Evolutionary conservation across 2,329 filamentous ascomycete genomes (phyloP), one percentile per base, ranked within the genome.

Genomic region (Zalaria obscura): DNA sequence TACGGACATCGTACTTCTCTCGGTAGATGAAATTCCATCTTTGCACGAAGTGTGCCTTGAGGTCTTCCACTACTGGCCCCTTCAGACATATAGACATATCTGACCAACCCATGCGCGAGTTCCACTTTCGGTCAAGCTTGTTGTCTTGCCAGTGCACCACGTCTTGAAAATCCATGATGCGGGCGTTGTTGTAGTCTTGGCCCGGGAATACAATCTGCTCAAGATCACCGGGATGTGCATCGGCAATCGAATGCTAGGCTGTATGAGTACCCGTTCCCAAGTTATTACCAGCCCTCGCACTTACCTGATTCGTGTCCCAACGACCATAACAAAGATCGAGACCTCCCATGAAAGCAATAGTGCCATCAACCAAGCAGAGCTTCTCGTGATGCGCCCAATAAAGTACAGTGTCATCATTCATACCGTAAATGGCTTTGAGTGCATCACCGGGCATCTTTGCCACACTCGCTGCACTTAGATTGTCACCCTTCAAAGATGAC

Each of bases 361-460:
- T 69, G n/a, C 80, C 76, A 57, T 95, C 87, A 10, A 95, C 65
- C 2, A 94, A 57, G 50, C 84, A 85, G 1, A 94, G 72, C 62
- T 95, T 95, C 63, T 95, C 87, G 52, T 94, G 87, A 52, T 94
- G 87, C 3, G 86, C 85, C 87, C 87, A 94, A 62, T 85, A 94
- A 1, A 94, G 65, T 7, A 93, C 81, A 1, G 87, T 76, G 50
- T 83, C 86, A 28, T 87, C 83, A 29, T 76, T 76, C 39, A 83
- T 80, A 41, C 88, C 88, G 54, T 93, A 94, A 1, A 94, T 62
- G 1, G 79, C 76, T 56, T 86, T 83, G 38, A 93, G 56, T 1
- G 81, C 74, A 53, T 91, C 83, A 25, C 70, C 69, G 0, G 83
- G 82, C 35, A 87, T 67, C 51, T 79, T 80, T 11, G 77, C 72